These are phyloP conservation scores for Neoboletus subvelutipes DNA, from an alignment of 768 basidiomycete genomes.

Conservation along the genomic window DNA sequence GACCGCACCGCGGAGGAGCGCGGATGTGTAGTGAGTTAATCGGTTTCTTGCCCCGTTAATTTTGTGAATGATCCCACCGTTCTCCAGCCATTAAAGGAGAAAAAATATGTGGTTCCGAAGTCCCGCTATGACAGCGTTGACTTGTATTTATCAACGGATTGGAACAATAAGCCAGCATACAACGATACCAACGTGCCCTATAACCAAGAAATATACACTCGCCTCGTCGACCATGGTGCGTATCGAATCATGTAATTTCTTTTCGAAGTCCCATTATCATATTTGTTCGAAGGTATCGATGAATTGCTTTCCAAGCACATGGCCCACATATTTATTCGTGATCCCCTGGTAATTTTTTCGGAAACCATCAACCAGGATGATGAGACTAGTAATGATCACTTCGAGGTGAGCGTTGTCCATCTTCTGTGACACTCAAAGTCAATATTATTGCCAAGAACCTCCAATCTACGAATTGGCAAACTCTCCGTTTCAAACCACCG, in stretches of 20 bases:
- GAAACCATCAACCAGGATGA: slow-evolving; percentile 96
- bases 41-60: slow-evolving; percentile 7
- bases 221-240: slow-evolving; percentile 73
- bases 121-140: slow-evolving; percentile 97
- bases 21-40: slow-evolving; percentile 63
- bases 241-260: background rate
- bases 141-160: slow-evolving; percentile 84
- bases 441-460: slow-evolving; percentile 62
- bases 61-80: slow-evolving; percentile 1
- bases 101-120: slow-evolving; percentile 83
- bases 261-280: background rate
- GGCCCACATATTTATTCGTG: slow-evolving; percentile 95
- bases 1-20: slow-evolving; percentile 96
- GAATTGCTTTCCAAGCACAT: slow-evolving; percentile 86
- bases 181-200: slow-evolving; percentile 86
- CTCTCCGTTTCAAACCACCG: slow-evolving; percentile 96
- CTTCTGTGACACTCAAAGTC: background rate
- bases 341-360: slow-evolving; percentile 92
- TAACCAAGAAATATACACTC: slow-evolving; percentile 69
- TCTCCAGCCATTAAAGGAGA: slow-evolving; percentile 70
- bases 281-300: slow-evolving; percentile 65
- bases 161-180: slow-evolving; percentile 89
- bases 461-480: slow-evolving; percentile 99
- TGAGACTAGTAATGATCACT: slow-evolving; percentile 83
- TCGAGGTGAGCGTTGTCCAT: slow-evolving; percentile 63